Evolutionary conservation across 1,284 basidiomycete genomes (phyloP), one percentile per base, ranked within the genome.

Genomic region (Flammula alnicola): DNA sequence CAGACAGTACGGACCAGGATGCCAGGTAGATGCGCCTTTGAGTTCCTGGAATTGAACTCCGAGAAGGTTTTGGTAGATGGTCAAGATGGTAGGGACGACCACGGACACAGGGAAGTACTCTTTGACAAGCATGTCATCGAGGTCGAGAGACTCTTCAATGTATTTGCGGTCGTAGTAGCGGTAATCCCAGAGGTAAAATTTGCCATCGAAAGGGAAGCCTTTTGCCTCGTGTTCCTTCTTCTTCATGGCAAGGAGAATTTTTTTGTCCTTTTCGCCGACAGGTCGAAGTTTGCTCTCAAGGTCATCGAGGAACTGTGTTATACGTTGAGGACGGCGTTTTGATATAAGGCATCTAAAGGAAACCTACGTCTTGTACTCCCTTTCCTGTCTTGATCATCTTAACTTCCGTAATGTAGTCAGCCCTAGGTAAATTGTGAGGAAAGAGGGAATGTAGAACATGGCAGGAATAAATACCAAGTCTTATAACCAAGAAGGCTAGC

Each of bases 91-190:
- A 3, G 88, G 86, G 4, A 93, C 87, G 33, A 94, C 88, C 17
- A 84, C 78, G 1, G 83, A 75, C 1, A 93, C 91, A 1, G 90
- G 89, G 78, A 94, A 92, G 66, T 92, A 91, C 62, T 93, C 87
- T 68, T 93, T 92, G 53, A 93, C 82, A 12, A 86, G 73, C 49
- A 79, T 79, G 56, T 91, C 87, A 54, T 93, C 87, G 25, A 92
- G 75, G 39, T 78, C 72, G 6, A 91, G 73, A 22, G 77, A 76
- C 60, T 79, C 74, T 67, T 92, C 87, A 42, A 87, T 72, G 60
- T 74, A 86, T 55, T 86, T 80, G 53, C 87, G 79, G 63, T 89
- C 86, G 57, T 91, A 92, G 52, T 76, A 91, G 48, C 79, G 73
- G 56, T 83, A 84, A 59, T 86, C 83, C 84, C 84, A 86, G 45